phyloP scores from a whole-genome alignment of 2,329 filamentous ascomycete genomes.

The Fusarium anthophilum region DNA sequence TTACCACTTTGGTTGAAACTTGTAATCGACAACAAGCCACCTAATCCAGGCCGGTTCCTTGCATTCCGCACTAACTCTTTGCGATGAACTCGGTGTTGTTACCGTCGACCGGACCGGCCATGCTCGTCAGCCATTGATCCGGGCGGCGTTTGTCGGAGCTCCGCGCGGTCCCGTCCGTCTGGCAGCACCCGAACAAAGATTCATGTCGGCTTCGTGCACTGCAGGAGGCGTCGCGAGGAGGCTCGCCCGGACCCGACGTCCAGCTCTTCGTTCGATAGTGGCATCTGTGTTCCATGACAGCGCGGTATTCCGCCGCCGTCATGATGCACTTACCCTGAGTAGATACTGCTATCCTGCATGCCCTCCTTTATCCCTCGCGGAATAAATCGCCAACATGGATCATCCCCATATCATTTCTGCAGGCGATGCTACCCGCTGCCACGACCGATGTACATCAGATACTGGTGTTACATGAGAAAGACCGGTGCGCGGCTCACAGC shows the following conservation, averaged over 20 bases:
- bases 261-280: not conserved
- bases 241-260: constrained; percentile 16
- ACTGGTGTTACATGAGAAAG: constrained; percentile 3
- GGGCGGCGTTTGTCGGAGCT: constrained; percentile 26
- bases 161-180: constrained; percentile 34
- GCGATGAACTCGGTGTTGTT: not conserved
- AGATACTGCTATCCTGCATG: not conserved
- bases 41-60: constrained; percentile 5
- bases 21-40: not conserved
- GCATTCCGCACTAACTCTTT: constrained; percentile 12
- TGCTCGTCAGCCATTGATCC: constrained; percentile 28
- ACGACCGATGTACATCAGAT: not conserved
- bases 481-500: constrained; percentile 20
- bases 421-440: not conserved
- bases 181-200: constrained; percentile 27
- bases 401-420: constrained; percentile 17
- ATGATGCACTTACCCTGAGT: not conserved
- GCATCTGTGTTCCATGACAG: not conserved
- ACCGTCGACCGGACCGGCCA: constrained; percentile 35
- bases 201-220: constrained; percentile 13
- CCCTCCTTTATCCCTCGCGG: not conserved
- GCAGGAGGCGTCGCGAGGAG: constrained; percentile 16
- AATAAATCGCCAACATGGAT: constrained; percentile 19
- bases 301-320: constrained; percentile 16
- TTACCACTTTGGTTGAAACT: not conserved